Base-by-base conservation (phyloP, 495 filamentous ascomycete genomes). In the Hypoxylon lenormandii region DNA sequence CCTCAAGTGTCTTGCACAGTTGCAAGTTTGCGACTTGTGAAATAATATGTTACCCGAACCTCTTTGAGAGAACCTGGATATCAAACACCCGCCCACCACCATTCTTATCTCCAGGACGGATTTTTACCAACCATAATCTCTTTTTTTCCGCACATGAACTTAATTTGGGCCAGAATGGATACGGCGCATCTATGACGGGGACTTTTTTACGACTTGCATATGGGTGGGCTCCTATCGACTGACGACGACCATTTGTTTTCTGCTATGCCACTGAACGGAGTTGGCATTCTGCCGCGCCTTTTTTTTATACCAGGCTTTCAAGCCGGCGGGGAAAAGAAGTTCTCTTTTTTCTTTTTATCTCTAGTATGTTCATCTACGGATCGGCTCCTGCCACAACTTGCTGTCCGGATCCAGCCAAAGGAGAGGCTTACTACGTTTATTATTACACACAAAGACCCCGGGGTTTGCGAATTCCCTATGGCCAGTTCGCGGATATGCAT, bases 21-120 rank as follows among this genome's bases (percentile, higher is more conserved):
- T 83, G 81, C 81, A 77, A 83, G 80, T 81, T 75, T 74, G 77
- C 79, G 79, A 64, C 79, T 82, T 75, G 30, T 67, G 64, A 66
- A 72, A 74, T 70, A 74, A 74, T 76, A 65, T 66, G 61, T 70
- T 64, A 46, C 56, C 55, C 72, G 62, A 72, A 64, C 36, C 60
- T 66, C 56, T 48, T 45, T 26, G 49, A 54, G 42, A 56, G 47
- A 40, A 40, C 61, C 72, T 63, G 72, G 72, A 64, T n/a, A n/a
- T n/a, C n/a, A n/a, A n/a, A n/a, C n/a, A n/a, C n/a, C 58, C 15
- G 52, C 23, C 23, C 42, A 56, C 15, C 58, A 50, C 57, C 37
- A 46, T 63, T 46, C n/a, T 46, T n/a, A 60, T 18, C 46, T 60
- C 23, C 23, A 60, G 68, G 62, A 64, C 68, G 56, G 56, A 43